Percentiles rank a stretch among this genome's conserved stretches.
These are phyloP conservation scores for Dictyostelium intermedium DNA, from an alignment of 78 protist genomes.

Conservation along the genomic window DNA sequence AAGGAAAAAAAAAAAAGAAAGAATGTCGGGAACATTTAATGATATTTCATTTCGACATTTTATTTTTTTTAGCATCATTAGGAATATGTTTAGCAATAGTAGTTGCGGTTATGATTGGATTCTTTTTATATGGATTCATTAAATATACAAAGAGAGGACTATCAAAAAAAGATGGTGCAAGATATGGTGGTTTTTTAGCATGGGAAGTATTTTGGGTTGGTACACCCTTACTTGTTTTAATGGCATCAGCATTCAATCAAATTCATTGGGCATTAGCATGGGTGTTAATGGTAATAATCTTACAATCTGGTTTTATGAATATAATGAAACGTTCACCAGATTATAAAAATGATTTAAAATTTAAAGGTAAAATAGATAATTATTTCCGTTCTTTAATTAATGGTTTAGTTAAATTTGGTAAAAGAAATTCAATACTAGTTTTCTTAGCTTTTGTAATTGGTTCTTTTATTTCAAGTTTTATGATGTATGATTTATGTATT, in stretches of 20 bases:
- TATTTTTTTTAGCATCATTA: slow-evolving; percentile 9
- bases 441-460: background rate
- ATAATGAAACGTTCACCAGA: background rate
- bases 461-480: slow-evolving; percentile 10
- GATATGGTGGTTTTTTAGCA: background rate
- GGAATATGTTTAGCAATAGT: background rate
- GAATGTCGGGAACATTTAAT: background rate
- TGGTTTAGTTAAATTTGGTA: background rate
- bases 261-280: slow-evolving; percentile 42
- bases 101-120: background rate
- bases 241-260: slow-evolving; percentile 41
- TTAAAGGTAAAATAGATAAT: background rate
- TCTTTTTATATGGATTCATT: background rate
- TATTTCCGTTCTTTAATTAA: background rate
- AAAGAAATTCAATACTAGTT: background rate
- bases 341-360: slow-evolving; percentile 8
- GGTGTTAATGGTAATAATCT: slow-evolving; percentile 25
- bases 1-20: no score
- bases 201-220: slow-evolving; percentile 44
- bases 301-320: slow-evolving; percentile 25
- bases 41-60: background rate
- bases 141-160: background rate
- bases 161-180: slow-evolving; percentile 17
- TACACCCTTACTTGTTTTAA: slow-evolving; percentile 15
- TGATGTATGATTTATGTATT: slow-evolving; percentile 36